Percentiles rank a stretch among this genome's conserved stretches.
Evolutionary conservation across 1,284 basidiomycete genomes (phyloP).

Genomic region (Apiotrichum domesticum): DNA sequence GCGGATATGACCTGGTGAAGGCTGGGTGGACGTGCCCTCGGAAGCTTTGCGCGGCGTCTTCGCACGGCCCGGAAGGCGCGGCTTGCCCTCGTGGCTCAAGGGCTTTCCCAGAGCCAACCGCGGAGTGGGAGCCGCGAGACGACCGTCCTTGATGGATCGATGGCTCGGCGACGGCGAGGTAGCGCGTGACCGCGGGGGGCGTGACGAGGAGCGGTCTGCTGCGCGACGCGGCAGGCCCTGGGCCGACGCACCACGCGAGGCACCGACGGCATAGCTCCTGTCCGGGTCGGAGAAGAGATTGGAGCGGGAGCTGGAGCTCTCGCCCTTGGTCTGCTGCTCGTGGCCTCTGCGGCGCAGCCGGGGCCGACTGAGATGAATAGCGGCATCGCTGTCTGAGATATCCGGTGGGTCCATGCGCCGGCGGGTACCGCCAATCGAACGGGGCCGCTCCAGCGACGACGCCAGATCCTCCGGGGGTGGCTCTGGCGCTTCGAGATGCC

Average conservation of each 20-base stretch:
- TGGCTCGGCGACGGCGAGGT: constrained; percentile 2
- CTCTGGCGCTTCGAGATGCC: constrained; percentile 4
- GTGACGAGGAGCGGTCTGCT: not conserved
- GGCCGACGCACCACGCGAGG: constrained; percentile 39
- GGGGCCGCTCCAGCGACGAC: constrained; percentile 20
- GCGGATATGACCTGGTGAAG: constrained; percentile 1
- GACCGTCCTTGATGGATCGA: constrained; percentile 2
- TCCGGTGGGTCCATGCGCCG: constrained; percentile 12
- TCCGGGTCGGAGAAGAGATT: constrained; percentile 68
- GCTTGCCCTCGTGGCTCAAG: constrained; percentile 23
- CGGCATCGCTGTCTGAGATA: constrained; percentile 43
- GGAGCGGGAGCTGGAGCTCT: not conserved
- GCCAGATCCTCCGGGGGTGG: not conserved
- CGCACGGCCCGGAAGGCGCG: constrained; percentile 36
- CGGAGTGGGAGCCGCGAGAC: constrained; percentile 3
- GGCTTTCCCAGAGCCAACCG: constrained; percentile 8
- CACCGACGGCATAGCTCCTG: constrained; percentile 79
- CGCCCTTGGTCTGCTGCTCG: not conserved
- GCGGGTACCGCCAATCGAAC: constrained; percentile 13
- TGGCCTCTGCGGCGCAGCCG: constrained; percentile 2
- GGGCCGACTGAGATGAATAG: constrained; percentile 2
- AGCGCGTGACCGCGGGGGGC: not conserved
- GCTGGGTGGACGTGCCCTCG: not conserved
- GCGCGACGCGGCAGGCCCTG: not conserved
- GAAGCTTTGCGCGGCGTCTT: constrained; percentile 26